Percentiles rank a stretch among this genome's conserved stretches.
Conservation (phyloP, 352 stramenopile species). For the Phytophthora idaei region DNA sequence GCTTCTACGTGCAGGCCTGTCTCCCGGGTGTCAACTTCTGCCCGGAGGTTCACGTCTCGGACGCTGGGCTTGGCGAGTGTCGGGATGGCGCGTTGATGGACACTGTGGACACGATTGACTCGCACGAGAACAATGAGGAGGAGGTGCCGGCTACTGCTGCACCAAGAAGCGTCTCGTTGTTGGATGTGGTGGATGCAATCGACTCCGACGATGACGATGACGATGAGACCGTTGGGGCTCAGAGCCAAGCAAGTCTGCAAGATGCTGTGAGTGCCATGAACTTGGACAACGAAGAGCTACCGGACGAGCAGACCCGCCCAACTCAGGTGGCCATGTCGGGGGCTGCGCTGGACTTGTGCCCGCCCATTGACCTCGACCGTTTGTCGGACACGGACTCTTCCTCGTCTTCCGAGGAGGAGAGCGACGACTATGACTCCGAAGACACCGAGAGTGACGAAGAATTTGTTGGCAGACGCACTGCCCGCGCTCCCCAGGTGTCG, state of each 20-base stretch:
- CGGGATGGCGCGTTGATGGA: neutral
- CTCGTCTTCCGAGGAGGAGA: conserved; percentile 6
- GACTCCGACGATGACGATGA: conserved; percentile 4
- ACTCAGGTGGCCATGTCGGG: neutral
- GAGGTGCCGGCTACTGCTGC: neutral
- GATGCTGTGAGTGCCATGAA: neutral
- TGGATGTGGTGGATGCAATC: conserved; percentile 9
- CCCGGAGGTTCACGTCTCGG: neutral
- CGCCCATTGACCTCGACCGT: neutral
- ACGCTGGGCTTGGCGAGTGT: too few relatives aligned
- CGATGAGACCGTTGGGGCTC: neutral
- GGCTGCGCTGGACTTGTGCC: conserved; percentile 19
- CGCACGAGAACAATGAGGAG: conserved; percentile 1
- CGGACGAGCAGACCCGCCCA: neutral
- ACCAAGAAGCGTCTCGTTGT: neutral
- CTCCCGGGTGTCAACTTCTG: conserved; percentile 1
- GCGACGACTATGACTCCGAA: neutral
- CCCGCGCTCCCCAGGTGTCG: neutral
- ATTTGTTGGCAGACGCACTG: neutral
- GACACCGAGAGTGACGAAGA: conserved; percentile 12
- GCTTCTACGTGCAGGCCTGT: too few relatives aligned
- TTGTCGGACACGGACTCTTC: conserved; percentile 12
- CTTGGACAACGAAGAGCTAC: conserved; percentile 15
- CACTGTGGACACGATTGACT: conserved; percentile 5
- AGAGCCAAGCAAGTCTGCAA: neutral